Base-by-base conservation (phyloP, 805 yeast genomes). In the Scheffersomyces coipomensis region DNA sequence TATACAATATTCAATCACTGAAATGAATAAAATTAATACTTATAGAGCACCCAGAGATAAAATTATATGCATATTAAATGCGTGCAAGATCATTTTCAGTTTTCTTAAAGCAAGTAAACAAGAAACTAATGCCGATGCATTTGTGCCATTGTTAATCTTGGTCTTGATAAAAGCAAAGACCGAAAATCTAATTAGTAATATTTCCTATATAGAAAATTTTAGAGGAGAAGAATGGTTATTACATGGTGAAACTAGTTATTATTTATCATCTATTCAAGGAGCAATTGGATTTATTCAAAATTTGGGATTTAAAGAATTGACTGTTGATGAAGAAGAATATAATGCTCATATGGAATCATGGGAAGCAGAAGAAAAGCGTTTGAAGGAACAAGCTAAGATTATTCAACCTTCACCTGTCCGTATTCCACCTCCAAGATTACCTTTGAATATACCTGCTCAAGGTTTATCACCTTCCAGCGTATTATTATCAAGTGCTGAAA, bases 21-120 rank as follows among this genome's bases (percentile, higher is more conserved):
- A 93, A 60, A 70, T 93, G 35, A 68, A 72, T 46, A 88, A 88
- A 51, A 81, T 93, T 53, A 85, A 85, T 59, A 73, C 78, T 38
- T 95, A 85, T 58, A 78, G 95, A 50, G 91, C 98, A 0, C 99
- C 99, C 12, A 71, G 99, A 38, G 99, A 95, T 56, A 93, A 93
- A 55, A 80, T 88, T 46, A 88, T 93, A 27, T 93, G 98, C 58
- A 73, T 93, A 2, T 71, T 93, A 45, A 95, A 93, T 62, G 81
- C 93, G 38, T 91, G 97, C 56, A 91, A 91, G 60, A 90, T 93
- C 16, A 83, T 95, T 5, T 90, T 89, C 68, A 95, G 96, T 9
- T 72, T 88, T 41, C 76, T 95, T 34, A 81, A 89, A 45, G 86
- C 81, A 44, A 73, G 80, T 38, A 85, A 81, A 42, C 67, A 71